Evolutionary conservation across 176 grass and related monocot species (phyloP), one percentile per base, ranked within the genome.

Genomic region (Cocos nucifera): DNA sequence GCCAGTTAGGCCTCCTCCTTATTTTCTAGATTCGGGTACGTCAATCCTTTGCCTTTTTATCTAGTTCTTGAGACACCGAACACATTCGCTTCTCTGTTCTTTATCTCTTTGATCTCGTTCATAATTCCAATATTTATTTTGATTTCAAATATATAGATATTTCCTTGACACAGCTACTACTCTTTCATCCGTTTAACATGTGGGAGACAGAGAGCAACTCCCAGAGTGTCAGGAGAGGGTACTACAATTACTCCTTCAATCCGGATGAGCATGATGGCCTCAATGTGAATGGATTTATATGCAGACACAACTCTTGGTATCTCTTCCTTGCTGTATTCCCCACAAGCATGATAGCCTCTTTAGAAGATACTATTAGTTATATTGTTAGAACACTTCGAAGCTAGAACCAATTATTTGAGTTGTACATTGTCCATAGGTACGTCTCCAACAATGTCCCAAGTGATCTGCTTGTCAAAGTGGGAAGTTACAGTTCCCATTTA

Each of bases 401-500:
- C 32, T 9, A 35, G 8, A 35, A 8, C 32, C 8, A 44, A 44
- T 14, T 12, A 44, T 44, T 44, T 44, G 35, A 44, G 35, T 44
- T 44, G 35, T 14, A 3, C 1, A 44, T 44, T 54, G 16, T 75
- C 72, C 52, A 48, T 70, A 98, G 93, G 81, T 86, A 81, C 54
- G 81, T 98, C 15, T 83, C 89, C 75, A 92, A 87, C 15, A 84
- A 92, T 22, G 91, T 98, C 50, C 93, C 93, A 27, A 98, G 87
- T 69, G 81, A 98, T 85, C 76, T 92, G 76, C 81, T 98, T 12
- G 71, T 88, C 53, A 86, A 71, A 78, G 84, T 98, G 35, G 93
- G 76, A 57, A 81, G 77, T 21, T 55, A 80, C 49, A 98, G 73
- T 81, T 98, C 92, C 79, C 85, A 92, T 73, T 81, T 98, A 73